Conservation (phyloP, 2,329 filamentous ascomycete species). For the Penicillium oxalicum region DNA sequence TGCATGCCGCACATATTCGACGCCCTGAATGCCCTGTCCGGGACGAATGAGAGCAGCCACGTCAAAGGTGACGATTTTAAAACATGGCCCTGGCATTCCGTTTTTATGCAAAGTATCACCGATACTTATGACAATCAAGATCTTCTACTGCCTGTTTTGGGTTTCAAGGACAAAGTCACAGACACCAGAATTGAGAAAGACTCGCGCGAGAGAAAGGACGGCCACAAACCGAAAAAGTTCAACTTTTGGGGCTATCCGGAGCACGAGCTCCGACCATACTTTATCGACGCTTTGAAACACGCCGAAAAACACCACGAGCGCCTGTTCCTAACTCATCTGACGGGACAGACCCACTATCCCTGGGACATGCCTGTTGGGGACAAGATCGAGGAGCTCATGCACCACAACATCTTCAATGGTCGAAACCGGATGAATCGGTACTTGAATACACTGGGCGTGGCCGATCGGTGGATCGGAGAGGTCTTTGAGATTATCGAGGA, state of each 20-base stretch:
- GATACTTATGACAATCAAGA: conserved; percentile 24
- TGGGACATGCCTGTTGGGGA: conserved; percentile 18
- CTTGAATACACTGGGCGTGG: conserved; percentile 18
- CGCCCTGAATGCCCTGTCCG: conserved; percentile 12
- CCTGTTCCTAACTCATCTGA: conserved; percentile 23
- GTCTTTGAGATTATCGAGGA: conserved; percentile 16
- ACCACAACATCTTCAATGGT: conserved; percentile 9
- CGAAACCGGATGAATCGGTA: conserved; percentile 15
- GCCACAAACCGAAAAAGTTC: conserved; percentile 8
- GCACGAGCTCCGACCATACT: conserved; percentile 17
- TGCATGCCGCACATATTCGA: conserved; percentile 34
- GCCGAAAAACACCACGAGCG: conserved; percentile 21
- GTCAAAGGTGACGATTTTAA: conserved; percentile 14
- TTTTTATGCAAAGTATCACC: conserved; percentile 25
- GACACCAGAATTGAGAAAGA: conserved; percentile 15
- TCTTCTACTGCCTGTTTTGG: conserved; percentile 16
- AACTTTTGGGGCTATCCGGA: conserved; percentile 23
- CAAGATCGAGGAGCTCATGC: conserved; percentile 17
- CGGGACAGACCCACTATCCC: conserved; percentile 23
- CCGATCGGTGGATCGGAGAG: conserved; percentile 20
- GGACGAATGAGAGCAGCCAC: conserved; percentile 1
- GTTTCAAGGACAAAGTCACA: conserved; percentile 17
- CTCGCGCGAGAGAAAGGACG: conserved; percentile 3
- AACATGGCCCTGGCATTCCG: conserved; percentile 22
- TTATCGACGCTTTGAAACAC: conserved; percentile 17